Evolutionary conservation across 78 protist species (phyloP).

Genomic region (Chrysochromulina tobinii): DNA sequence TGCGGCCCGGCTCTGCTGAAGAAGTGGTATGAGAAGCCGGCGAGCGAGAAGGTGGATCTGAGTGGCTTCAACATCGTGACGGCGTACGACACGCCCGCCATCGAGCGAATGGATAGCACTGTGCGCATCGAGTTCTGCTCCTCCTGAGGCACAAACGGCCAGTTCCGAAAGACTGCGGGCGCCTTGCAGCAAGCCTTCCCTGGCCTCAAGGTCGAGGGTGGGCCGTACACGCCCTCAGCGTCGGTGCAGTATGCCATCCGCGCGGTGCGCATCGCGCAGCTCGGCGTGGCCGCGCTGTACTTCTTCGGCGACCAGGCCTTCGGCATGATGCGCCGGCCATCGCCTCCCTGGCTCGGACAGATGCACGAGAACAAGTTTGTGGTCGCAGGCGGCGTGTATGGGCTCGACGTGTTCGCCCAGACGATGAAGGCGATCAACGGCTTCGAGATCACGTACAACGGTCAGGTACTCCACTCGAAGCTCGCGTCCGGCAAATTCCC

Average conservation of each 20-base stretch:
- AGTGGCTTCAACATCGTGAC: background rate
- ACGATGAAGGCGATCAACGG: background rate
- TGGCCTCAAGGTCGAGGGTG: background rate
- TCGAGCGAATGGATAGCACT: background rate
- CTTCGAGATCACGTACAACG: background rate
- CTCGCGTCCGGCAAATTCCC: too few species aligned
- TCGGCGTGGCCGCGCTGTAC: background rate
- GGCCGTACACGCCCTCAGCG: background rate
- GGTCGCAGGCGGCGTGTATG: background rate
- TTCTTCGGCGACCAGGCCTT: background rate
- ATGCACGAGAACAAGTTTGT: background rate
- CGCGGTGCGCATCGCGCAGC: background rate
- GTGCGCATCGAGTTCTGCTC: slow-evolving; percentile 3
- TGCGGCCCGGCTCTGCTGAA: background rate
- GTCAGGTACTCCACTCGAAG: too few species aligned
- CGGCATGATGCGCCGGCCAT: background rate
- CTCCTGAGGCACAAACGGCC: background rate
- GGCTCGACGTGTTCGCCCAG: background rate
- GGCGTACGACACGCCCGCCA: background rate
- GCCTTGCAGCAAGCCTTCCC: background rate
- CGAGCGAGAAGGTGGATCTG: background rate
- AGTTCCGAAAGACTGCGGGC: background rate
- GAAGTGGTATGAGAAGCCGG: background rate
- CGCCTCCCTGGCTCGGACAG: background rate
- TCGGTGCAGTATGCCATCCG: background rate